phyloP scores from a whole-genome alignment of 805 yeast genomes.

The Candida koratica region DNA sequence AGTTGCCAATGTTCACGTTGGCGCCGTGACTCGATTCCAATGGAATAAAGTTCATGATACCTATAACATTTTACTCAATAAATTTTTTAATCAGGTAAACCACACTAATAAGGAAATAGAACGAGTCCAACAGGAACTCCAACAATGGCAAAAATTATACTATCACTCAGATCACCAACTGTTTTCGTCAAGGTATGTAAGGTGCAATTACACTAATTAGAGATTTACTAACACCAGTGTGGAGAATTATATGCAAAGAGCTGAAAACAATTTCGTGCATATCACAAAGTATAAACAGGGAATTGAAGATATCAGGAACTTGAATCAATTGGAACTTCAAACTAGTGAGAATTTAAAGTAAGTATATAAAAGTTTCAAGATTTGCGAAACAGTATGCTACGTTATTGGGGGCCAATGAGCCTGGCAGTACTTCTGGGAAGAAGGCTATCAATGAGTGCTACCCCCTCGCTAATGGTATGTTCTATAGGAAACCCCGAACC shows the following conservation, averaged over 20 bases:
- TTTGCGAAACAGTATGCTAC: not conserved
- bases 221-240: slow-evolving; percentile 1
- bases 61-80: slow-evolving; percentile 18
- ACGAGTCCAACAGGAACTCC: slow-evolving; percentile 4
- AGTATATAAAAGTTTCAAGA: not conserved
- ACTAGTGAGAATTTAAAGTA: not conserved
- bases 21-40: slow-evolving; percentile 17
- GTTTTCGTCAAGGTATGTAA: slow-evolving; percentile 9
- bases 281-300: slow-evolving; percentile 1
- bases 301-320: slow-evolving; percentile 1
- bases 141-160: slow-evolving; percentile 10
- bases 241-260: not conserved
- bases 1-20: not conserved
- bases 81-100: slow-evolving; percentile 18
- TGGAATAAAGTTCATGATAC: slow-evolving; percentile 20
- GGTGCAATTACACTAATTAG: not conserved
- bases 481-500: slow-evolving; percentile 80
- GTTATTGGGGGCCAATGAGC: too few relatives aligned
- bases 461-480: slow-evolving; percentile 27
- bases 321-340: slow-evolving; percentile 1
- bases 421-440: too few relatives aligned
- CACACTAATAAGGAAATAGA: slow-evolving; percentile 12
- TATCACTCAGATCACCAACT: slow-evolving; percentile 8
- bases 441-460: too few relatives aligned
- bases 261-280: not conserved